phyloP scores from a whole-genome alignment of 306 rosid species.

The Argentina anserina region DNA sequence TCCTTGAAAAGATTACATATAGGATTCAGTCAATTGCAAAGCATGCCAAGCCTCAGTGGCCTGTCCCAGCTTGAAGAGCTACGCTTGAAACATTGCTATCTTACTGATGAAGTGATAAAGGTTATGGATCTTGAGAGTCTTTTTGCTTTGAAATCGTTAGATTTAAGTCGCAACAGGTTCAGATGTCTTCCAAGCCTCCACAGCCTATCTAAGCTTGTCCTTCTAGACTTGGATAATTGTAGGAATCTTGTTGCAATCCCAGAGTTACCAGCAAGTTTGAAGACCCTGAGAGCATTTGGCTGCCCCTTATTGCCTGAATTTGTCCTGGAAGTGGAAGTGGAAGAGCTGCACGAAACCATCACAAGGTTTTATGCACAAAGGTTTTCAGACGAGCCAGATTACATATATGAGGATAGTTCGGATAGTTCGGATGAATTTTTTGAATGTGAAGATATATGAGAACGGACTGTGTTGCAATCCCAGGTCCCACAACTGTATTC shows the following conservation, averaged over 20 bases:
- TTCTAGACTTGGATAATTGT: background rate
- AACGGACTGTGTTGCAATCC: no score
- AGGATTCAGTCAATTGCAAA: background rate
- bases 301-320: no score
- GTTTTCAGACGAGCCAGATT: no score
- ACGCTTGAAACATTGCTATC: background rate
- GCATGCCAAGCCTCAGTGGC: background rate
- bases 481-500: no score
- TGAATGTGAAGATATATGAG: no score
- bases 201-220: background rate
- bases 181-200: background rate
- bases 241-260: background rate
- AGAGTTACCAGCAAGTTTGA: constrained; percentile 12
- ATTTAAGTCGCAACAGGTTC: background rate
- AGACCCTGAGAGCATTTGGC: background rate
- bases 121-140: constrained; percentile 14
- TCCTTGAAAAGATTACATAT: background rate
- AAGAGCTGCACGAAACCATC: no score
- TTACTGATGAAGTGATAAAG: background rate
- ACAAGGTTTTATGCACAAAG: no score
- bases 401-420: no score
- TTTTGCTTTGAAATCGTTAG: background rate
- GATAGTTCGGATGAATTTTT: no score
- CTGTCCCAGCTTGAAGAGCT: background rate
- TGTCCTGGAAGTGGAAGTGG: no score